Evolutionary conservation across 441 rosid species (phyloP).

Genomic region (Populus tomentosa): DNA sequence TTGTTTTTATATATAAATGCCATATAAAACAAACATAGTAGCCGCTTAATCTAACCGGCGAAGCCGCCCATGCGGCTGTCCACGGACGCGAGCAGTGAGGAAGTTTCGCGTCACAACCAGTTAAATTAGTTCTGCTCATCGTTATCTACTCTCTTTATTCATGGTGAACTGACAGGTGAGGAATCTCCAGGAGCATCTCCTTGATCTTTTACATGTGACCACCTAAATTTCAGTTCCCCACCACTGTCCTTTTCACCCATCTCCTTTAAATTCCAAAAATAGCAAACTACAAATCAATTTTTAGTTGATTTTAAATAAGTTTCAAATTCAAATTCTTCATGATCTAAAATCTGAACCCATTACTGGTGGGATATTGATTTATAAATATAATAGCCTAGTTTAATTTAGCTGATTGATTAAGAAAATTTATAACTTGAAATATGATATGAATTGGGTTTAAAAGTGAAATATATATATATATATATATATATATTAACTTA

Average conservation of each 20-base stretch:
- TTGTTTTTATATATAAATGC: background rate
- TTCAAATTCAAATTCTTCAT: too few relatives aligned
- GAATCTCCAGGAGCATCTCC: slow-evolving; percentile 6
- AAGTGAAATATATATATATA: too few relatives aligned
- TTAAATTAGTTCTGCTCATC: background rate
- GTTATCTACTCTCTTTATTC: background rate
- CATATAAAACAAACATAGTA: background rate
- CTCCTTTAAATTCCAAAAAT: background rate
- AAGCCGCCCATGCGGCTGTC: background rate
- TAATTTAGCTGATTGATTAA: too few relatives aligned
- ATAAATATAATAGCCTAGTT: too few relatives aligned
- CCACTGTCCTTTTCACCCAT: background rate
- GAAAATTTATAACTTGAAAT: too few relatives aligned
- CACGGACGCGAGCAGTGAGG: slow-evolving; percentile 1
- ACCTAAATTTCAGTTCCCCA: background rate
- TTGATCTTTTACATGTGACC: background rate
- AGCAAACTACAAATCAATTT: background rate
- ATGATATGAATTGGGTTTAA: too few relatives aligned
- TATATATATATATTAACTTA: too few relatives aligned
- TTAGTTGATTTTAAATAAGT: too few relatives aligned
- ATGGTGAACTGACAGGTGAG: background rate
- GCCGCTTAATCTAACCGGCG: background rate
- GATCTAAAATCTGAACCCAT: too few relatives aligned
- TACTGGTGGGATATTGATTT: too few relatives aligned
- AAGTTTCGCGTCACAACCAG: slow-evolving; percentile 9